Evolutionary conservation across 129 eudicot species (phyloP), one percentile per base, ranked within the genome.

Genomic region (Arctium lappa): DNA sequence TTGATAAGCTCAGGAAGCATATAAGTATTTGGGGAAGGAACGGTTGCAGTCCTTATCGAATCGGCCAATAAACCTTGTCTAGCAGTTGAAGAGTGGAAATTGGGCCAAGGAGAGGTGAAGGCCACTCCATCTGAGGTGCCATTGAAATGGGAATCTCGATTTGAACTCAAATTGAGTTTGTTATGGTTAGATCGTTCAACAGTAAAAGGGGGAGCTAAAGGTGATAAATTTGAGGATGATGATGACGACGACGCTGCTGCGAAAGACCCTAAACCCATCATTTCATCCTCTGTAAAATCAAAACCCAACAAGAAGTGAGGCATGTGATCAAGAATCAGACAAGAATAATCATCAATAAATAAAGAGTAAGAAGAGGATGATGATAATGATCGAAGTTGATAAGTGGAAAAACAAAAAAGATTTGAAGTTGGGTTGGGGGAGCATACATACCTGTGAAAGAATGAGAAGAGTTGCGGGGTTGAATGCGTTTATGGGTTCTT

Each of bases 121-220:
- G 82, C 84, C 13, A 79, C 77, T 12, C 78, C 79, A 69, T 84
- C 82, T 11, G 87, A 38, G 37, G 78, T 42, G 0, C 82, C 91
- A 78, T 82, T 50, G 82, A 84, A 89, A 81, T 85, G 85, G 70
- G 82, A 15, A 78, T 68, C 42, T 10, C 84, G 84, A 82, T 82
- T 91, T 22, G 89, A 31, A 81, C 39, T 85, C n/a, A 86, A 76
- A 34, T 76, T 89, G 7, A 85, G 75, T 31, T 87, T 86, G 13
- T 85, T 90, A 6, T 82, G 79, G 74, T 86, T 86, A 32, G 88
- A 86, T 83, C 92, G 86, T 62, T 93, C 94, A 69, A 95, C 90
- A 18, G 91, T 88, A 75, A 91, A 93, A 4, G 98, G 98, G 0
- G 92, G 92, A 83, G 99, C 97, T 86, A 87, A 86, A 72, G 99